phyloP scores from a whole-genome alignment of 2,329 filamentous ascomycete species.

The Aureobasidium musti region DNA sequence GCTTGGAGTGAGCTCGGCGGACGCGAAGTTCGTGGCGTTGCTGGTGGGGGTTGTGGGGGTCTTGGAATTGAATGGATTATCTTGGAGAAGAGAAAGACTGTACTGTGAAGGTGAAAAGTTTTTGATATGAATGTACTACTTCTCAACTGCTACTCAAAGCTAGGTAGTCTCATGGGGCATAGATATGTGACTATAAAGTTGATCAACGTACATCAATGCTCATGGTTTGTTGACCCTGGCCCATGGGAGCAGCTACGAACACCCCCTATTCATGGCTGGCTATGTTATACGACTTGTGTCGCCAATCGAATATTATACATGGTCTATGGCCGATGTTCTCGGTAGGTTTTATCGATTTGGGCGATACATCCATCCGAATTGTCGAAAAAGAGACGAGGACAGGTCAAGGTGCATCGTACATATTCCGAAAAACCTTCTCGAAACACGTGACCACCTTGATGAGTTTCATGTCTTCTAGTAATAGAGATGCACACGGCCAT shows the following conservation, averaged over 20 bases:
- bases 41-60: background rate
- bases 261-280: background rate
- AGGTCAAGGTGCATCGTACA: background rate
- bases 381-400: too few relatives aligned
- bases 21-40: background rate
- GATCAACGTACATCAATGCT: too few relatives aligned
- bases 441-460: conserved; percentile 6
- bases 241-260: background rate
- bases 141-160: background rate
- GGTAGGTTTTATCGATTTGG: too few relatives aligned
- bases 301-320: too few relatives aligned
- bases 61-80: background rate
- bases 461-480: background rate
- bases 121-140: background rate
- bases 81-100: background rate
- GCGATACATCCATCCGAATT: too few relatives aligned
- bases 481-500: background rate
- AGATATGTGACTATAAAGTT: background rate
- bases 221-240: background rate
- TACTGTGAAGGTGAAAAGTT: too few relatives aligned
- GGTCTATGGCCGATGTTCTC: background rate
- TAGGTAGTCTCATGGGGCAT: background rate
- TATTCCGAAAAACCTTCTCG: background rate
- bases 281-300: too few relatives aligned
- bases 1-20: conserved; percentile 12